Percentiles rank a stretch among this genome's conserved stretches.
phyloP scores from a whole-genome alignment of 2,329 filamentous ascomycete species.

The Cylindrodendrum hubeiense region DNA sequence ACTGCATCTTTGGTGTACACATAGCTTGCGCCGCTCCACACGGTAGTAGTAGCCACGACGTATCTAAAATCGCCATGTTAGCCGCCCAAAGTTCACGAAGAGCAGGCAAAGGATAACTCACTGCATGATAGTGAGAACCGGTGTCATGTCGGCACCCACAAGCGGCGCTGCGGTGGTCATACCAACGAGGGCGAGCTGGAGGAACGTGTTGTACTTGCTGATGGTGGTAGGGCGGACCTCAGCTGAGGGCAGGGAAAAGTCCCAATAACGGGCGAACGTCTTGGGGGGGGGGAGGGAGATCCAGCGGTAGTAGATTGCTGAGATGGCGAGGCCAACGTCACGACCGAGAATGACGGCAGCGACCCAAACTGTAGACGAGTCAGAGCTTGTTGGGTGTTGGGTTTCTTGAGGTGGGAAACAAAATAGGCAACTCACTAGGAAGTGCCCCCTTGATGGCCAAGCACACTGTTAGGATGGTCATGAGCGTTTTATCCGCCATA shows the following conservation, averaged over 20 bases:
- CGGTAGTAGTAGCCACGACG: slow-evolving; percentile 86
- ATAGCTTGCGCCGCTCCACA: slow-evolving; percentile 96
- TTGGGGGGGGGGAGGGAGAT: slow-evolving; percentile 94
- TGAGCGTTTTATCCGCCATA: slow-evolving; percentile 95
- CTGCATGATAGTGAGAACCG: slow-evolving; percentile 72
- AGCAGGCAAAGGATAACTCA: slow-evolving; percentile 57
- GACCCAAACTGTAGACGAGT: slow-evolving; percentile 75
- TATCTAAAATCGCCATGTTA: slow-evolving; percentile 66
- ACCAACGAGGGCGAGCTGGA: slow-evolving; percentile 90
- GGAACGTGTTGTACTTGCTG: slow-evolving; percentile 92
- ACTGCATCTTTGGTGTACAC: slow-evolving; percentile 92
- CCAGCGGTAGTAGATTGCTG: slow-evolving; percentile 95
- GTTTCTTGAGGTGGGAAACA: background rate
- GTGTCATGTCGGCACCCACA: slow-evolving; percentile 68
- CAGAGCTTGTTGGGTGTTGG: background rate
- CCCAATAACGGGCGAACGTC: slow-evolving; percentile 94
- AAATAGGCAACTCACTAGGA: slow-evolving; percentile 69
- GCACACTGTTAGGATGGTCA: slow-evolving; percentile 92
- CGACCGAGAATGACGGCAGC: slow-evolving; percentile 91
- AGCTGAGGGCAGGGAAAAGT: slow-evolving; percentile 90
- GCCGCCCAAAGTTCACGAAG: no score
- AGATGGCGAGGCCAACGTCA: slow-evolving; percentile 84
- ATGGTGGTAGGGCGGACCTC: slow-evolving; percentile 87
- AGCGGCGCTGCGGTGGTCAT: slow-evolving; percentile 85
- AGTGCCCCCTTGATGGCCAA: slow-evolving; percentile 86